Conservation (phyloP, 129 eudicot genomes). For the Ambrosia artemisiifolia region DNA sequence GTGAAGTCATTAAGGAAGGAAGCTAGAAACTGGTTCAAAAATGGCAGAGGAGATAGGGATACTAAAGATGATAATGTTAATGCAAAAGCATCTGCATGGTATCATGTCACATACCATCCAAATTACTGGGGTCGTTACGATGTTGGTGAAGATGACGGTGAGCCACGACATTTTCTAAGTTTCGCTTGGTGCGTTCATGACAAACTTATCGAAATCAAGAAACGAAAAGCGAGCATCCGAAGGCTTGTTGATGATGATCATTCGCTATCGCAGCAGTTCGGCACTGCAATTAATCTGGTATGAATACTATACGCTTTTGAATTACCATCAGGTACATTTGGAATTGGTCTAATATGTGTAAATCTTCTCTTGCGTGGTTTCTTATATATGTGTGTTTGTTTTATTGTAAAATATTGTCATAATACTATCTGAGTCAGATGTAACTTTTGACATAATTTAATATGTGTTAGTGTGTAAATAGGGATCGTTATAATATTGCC, state of each 20-base stretch:
- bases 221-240: slow-evolving; percentile 13
- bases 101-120: slow-evolving; percentile 69
- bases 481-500: too few relatives aligned
- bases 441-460: background rate
- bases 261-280: slow-evolving; percentile 21
- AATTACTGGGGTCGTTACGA: slow-evolving; percentile 47
- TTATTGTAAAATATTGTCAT: background rate
- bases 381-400: background rate
- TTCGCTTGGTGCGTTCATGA: slow-evolving; percentile 84
- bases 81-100: slow-evolving; percentile 86
- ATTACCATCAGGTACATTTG: background rate
- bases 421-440: background rate
- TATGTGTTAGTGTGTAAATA: background rate
- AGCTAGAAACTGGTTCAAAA: slow-evolving; percentile 59
- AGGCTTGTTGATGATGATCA: slow-evolving; percentile 13
- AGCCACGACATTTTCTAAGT: slow-evolving; percentile 61
- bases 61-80: slow-evolving; percentile 25
- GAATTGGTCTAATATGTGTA: background rate
- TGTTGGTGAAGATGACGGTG: slow-evolving; percentile 25
- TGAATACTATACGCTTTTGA: slow-evolving; percentile 9
- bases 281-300: slow-evolving; percentile 14
- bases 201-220: slow-evolving; percentile 64
- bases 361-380: too few relatives aligned
- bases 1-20: slow-evolving; percentile 66
- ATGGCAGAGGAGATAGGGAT: slow-evolving; percentile 26